A percentile compares a stretch with the other conserved stretches of the same genome.
Conservation (phyloP, 192 early-diverging fungal species). For the Coemansia sp. region DNA sequence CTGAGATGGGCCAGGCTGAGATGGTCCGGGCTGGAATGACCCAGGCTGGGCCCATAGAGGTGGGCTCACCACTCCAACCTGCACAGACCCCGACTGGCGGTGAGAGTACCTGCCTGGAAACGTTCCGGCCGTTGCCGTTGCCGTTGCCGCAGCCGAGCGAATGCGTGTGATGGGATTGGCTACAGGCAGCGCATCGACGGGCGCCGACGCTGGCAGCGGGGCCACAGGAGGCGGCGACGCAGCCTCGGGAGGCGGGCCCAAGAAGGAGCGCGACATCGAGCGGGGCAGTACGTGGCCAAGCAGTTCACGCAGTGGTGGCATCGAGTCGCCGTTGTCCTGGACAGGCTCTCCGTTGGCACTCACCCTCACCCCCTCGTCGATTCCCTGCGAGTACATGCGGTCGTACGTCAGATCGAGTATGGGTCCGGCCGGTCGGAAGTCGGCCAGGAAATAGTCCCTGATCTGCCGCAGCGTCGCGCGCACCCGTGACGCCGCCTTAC, state of each 20-base stretch:
- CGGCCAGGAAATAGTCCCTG: constrained; percentile 47
- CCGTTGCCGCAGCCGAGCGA: not conserved
- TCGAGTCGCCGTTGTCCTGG: constrained; percentile 27
- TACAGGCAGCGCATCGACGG: too few species aligned
- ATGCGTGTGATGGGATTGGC: not conserved
- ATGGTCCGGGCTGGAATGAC: too few species aligned
- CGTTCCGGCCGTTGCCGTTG: too few species aligned
- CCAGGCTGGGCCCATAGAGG: too few species aligned
- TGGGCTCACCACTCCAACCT: too few species aligned
- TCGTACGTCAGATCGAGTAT: constrained; percentile 52
- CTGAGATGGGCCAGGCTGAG: too few species aligned
- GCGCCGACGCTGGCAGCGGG: not conserved
- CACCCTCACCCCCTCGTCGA: not conserved
- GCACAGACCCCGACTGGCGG: not conserved
- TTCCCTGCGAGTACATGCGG: constrained; percentile 38
- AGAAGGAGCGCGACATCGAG: constrained; percentile 21
- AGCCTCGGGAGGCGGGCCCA: not conserved
- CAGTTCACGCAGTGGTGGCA: constrained; percentile 32
- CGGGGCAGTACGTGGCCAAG: constrained; percentile 32
- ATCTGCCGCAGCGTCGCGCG: constrained; percentile 17
- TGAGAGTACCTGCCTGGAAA: not conserved
- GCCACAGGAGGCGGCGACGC: not conserved
- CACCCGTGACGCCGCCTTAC: not conserved
- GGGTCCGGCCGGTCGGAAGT: constrained; percentile 37
- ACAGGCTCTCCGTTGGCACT: constrained; percentile 5